Base-by-base conservation (phyloP, 164 flowering plant genomes). In the Magnolia changhungtana region DNA sequence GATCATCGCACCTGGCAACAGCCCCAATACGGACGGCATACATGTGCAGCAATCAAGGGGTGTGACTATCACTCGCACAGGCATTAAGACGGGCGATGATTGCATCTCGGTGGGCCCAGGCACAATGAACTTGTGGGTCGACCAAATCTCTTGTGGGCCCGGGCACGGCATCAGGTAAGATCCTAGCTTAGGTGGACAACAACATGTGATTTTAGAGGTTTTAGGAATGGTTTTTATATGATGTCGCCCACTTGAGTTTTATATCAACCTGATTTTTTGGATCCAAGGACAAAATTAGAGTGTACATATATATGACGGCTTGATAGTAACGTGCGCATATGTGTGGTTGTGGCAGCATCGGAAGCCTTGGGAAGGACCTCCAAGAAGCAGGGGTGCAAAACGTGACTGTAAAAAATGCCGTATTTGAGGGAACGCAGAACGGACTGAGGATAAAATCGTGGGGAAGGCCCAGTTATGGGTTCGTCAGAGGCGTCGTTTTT, bases 1-100 rank as follows among this genome's bases (percentile, higher is more conserved):
- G n/a, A 76, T 83, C 4, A 27, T 51, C 18, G 85, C 85, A 0
- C 78, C 79, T 1, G 74, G 23, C 7, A 13, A 79, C 1, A 83
- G 85, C 64, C 83, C 85, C 7, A 81, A 83, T 80, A 83, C 85
- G 0, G 85, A 83, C 50, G 85, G 85, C 0, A 83, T 83, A 51
- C 82, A 83, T 23, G 67, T 83, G 37, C 78, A 81, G 51, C 3
- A 20, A 7, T 81, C 83, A 2, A 69, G 61, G 0, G 74, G 74
- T 0, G 83, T 83, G 18, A 72, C 78, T 20, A 72, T 83, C 63
- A 37, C 49, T 3, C 67, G 68, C 21, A 66, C 81, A 6, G 66
- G 21, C n/a, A 83, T 83, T 4, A 71, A 58, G 68, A 83, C 84
- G 0, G 86, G 84, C 0, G 84, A 83, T 51, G 86, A 81, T 18